Evolutionary conservation across 495 filamentous ascomycete genomes (phyloP), one percentile per base, ranked within the genome.

Genomic region (Aspergillus saccharolyticus): DNA sequence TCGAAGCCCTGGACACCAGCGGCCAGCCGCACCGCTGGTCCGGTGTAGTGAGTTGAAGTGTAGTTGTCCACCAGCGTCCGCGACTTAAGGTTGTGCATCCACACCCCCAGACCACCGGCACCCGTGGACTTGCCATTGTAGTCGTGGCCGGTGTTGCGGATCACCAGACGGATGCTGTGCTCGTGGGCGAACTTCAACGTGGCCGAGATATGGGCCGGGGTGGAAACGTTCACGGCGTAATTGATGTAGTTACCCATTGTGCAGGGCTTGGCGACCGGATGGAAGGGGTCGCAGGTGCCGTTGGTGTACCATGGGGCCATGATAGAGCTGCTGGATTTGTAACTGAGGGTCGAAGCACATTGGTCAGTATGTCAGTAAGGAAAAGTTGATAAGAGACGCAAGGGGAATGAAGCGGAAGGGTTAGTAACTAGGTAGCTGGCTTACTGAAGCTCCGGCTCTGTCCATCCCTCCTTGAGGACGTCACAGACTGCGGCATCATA

Each of bases 141-240:
- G 53, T 80, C 74, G 54, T 76, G 70, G 10, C 85, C 86, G 0
- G 85, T 88, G 63, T 87, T 87, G n/a, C 83, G 83, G 42, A 89
- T 72, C 21, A 88, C 71, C 12, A 88, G 61, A 20, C 85, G 79
- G 45, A 89, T 74, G 58, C 83, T 85, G 57, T 83, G 73, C 42
- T 77, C 54, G 1, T 72, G 69, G 0, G 83, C 81, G 52, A 80
- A 86, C 19, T 53, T 0, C 9, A 58, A 44, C 9, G 56, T 44
- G 21, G 60, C 60, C 8, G 60, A 51, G 20, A 78, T 61, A 21
- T 80, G 67, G 3, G 54, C 62, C 18, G 64, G 55, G 10, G 49
- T 60, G 3, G 62, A 63, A 7, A 70, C 75, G 57, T 77, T 72
- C 21, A 80, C 69, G 0, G 71, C 56, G 55, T 87, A 89, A 4